Base-by-base conservation (phyloP, 257 asterid genomes). In the Gardenia jasminoides region DNA sequence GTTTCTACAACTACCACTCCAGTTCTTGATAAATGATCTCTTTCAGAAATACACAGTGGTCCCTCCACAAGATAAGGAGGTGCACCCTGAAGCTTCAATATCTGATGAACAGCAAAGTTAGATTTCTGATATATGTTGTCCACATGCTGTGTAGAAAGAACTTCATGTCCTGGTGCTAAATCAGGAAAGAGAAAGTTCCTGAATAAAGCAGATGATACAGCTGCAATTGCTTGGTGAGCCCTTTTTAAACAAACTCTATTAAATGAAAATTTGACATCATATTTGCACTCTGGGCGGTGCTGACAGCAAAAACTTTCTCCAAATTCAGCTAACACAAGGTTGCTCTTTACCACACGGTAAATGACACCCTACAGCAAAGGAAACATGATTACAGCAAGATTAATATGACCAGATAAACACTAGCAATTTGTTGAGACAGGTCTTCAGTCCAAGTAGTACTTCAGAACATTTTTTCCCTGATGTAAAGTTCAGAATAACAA, bases 51-150 rank as follows among this genome's bases (percentile, higher is more conserved):
- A 26, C 58, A 76, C 4, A 79, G 8, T 47, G 81, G 81, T 66
- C 86, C 83, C 72, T 79, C 48, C 54, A 83, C 78, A 71, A 83
- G 75, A 76, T 83, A 79, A 50, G 83, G 83, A 48, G 79, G 83
- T 62, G 80, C 31, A 28, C 76, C 75, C 79, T 52, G 44, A 43
- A 79, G 86, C 74, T 81, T 79, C 56, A 76, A 30, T 69, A 83
- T 82, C 67, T 83, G 73, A 19, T 9, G 44, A 70, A 82, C 43
- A 28, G 74, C 74, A 39, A 28, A 59, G 7, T 44, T 61, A 1
- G 52, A 65, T 43, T 41, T 30, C 7, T 24, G 52, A 26, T 31
- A 8, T 9, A 6, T 41, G 72, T 74, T 24, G 36, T 62, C 31
- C 28, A 44, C 31, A 26, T n/a, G 66, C 24, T 72, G 67, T 15